phyloP scores from a whole-genome alignment of 1,284 basidiomycete genomes.

The Rhodotorula sp. region DNA sequence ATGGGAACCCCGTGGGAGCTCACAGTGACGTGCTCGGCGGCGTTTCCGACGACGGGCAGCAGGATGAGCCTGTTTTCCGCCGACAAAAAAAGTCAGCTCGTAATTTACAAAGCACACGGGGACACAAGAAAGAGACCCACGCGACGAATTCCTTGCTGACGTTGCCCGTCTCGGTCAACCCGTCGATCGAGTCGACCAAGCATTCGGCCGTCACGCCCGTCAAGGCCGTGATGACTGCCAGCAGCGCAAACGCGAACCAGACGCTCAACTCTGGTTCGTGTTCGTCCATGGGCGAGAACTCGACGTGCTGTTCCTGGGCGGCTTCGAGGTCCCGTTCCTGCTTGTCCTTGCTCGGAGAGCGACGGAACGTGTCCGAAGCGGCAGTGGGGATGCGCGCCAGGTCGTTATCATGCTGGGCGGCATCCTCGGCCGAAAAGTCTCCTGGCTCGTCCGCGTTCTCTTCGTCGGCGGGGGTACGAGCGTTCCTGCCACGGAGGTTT shows the following conservation, averaged over 20 bases:
- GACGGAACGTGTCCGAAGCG: conserved; percentile 1
- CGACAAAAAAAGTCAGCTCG: no score
- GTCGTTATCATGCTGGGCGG: not conserved
- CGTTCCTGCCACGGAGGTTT: not conserved
- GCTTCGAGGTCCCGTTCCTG: not conserved
- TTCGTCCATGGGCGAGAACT: not conserved
- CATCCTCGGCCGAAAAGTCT: not conserved
- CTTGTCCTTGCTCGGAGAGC: not conserved
- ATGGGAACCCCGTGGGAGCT: not conserved
- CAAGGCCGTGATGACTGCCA: not conserved
- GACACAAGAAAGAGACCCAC: conserved; percentile 10
- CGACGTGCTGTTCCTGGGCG: not conserved
- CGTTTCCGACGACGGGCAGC: conserved; percentile 64
- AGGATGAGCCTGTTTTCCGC: conserved; percentile 60
- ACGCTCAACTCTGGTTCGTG: not conserved
- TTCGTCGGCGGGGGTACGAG: not conserved
- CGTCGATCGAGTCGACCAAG: conserved; percentile 74
- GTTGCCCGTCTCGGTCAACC: conserved; percentile 54
- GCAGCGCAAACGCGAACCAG: not conserved
- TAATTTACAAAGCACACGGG: not conserved
- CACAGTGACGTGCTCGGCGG: conserved; percentile 77
- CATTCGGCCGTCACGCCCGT: conserved; percentile 74
- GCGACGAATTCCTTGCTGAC: conserved; percentile 74
- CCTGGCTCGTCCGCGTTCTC: not conserved
- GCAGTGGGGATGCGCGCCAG: not conserved